Conservation (phyloP, 2,329 filamentous ascomycete genomes). For the Colletotrichum sp. region DNA sequence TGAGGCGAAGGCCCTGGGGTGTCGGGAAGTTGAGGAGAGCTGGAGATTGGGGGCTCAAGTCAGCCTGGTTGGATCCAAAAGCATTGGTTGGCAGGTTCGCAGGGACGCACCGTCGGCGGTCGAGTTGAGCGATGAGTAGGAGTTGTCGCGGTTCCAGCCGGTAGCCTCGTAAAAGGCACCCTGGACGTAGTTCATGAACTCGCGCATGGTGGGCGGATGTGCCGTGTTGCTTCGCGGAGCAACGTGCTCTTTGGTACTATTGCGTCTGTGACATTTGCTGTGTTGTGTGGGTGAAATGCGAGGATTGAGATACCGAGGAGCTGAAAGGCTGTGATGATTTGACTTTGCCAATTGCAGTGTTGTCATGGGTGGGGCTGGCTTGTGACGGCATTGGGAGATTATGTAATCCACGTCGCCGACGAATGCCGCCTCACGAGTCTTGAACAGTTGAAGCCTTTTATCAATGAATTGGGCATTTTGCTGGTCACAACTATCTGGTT, state of each 20-base stretch:
- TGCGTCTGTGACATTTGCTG: background rate
- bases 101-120: conserved; percentile 73
- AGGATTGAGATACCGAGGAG: background rate
- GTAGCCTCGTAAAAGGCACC: conserved; percentile 87
- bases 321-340: background rate
- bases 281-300: background rate
- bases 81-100: background rate
- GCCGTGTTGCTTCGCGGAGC: background rate
- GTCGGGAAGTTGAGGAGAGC: conserved; percentile 89
- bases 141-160: conserved; percentile 90
- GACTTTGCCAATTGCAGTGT: background rate
- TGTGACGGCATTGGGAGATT: background rate
- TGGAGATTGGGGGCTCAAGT: conserved; percentile 34
- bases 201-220: conserved; percentile 68
- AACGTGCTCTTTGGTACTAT: conserved; percentile 3
- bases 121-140: conserved; percentile 84
- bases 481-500: fast-evolving
- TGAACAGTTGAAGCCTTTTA: background rate
- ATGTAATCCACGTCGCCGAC: background rate
- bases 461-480: no score
- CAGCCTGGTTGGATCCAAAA: background rate
- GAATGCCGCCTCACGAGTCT: background rate
- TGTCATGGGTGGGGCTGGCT: background rate
- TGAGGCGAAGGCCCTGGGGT: conserved; percentile 82
- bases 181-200: conserved; percentile 98